Conservation (phyloP, 805 yeast species). For the Kodamaea neixiangensis region DNA sequence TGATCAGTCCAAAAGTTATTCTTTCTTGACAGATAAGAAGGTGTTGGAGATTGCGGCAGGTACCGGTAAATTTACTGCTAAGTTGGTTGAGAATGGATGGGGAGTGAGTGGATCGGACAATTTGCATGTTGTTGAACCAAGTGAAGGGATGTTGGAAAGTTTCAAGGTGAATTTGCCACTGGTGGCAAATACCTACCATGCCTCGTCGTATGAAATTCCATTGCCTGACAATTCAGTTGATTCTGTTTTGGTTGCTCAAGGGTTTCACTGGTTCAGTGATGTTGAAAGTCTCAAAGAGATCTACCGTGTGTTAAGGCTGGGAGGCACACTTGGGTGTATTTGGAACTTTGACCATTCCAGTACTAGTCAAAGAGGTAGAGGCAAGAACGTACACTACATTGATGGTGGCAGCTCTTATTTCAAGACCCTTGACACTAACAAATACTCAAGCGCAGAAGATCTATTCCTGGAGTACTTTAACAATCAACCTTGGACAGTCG, state of each 20-base stretch:
- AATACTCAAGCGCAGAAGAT: constrained; percentile 9
- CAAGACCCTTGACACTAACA: constrained; percentile 3
- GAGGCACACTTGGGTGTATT: constrained; percentile 53
- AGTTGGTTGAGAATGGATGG: constrained; percentile 43
- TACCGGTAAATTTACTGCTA: constrained; percentile 61
- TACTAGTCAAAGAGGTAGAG: constrained; percentile 9
- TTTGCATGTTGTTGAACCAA: constrained; percentile 54
- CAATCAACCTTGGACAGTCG: constrained; percentile 38
- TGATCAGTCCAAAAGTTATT: constrained; percentile 6
- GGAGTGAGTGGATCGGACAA: constrained; percentile 19
- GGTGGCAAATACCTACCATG: constrained; percentile 30
- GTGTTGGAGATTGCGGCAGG: constrained; percentile 60
- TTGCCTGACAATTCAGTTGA: constrained; percentile 46
- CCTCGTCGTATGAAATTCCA: constrained; percentile 51
- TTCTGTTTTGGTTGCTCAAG: constrained; percentile 58
- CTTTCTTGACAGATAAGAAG: constrained; percentile 22
- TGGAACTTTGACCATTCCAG: constrained; percentile 56
- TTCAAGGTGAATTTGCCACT: constrained; percentile 50
- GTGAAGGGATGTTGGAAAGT: constrained; percentile 54
- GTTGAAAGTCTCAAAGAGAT: constrained; percentile 48
- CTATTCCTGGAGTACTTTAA: constrained; percentile 18
- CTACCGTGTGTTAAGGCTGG: constrained; percentile 47
- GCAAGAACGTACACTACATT: constrained; percentile 5
- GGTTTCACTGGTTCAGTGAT: constrained; percentile 67
- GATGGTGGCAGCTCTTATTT: constrained; percentile 10